phyloP scores from a whole-genome alignment of 495 filamentous ascomycete genomes.

The Echria macrotheca region DNA sequence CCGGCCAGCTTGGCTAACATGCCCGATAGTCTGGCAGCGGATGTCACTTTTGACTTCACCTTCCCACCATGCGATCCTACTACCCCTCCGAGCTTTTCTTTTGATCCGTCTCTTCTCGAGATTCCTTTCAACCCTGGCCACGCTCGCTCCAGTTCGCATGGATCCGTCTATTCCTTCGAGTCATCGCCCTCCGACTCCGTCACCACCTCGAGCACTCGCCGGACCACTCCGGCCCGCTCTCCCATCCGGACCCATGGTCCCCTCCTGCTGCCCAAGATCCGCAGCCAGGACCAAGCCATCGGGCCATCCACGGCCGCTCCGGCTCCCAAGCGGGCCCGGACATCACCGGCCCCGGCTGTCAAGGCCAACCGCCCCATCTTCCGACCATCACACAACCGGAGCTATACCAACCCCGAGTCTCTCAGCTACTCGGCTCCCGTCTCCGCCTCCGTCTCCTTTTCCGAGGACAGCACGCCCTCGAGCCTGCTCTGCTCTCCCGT shows the following conservation, averaged over 20 bases:
- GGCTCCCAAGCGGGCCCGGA: conserved; percentile 37
- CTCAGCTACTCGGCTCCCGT: too few species aligned
- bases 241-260: conserved; percentile 78
- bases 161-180: conserved; percentile 53
- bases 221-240: conserved; percentile 67
- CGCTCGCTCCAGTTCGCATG: conserved; percentile 48
- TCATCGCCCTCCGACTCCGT: conserved; percentile 72
- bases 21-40: conserved; percentile 41
- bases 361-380: conserved; percentile 23
- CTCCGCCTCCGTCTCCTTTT: conserved; percentile 40
- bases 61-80: conserved; percentile 43
- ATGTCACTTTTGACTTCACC: conserved; percentile 49
- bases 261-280: conserved; percentile 78
- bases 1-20: conserved; percentile 22
- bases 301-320: conserved; percentile 24
- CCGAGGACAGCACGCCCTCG: conserved; percentile 30
- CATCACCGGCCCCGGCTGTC: conserved; percentile 25
- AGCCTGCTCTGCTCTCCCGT: conserved; percentile 60
- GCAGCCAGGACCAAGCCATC: conserved; percentile 75
- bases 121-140: conserved; percentile 43
- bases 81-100: conserved; percentile 48
- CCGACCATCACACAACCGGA: conserved; percentile 53
- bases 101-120: conserved; percentile 49
- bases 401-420: conserved; percentile 60
- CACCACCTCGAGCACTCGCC: conserved; percentile 48